Conservation (phyloP, 768 basidiomycete genomes). For the Pleurotus giganteus region DNA sequence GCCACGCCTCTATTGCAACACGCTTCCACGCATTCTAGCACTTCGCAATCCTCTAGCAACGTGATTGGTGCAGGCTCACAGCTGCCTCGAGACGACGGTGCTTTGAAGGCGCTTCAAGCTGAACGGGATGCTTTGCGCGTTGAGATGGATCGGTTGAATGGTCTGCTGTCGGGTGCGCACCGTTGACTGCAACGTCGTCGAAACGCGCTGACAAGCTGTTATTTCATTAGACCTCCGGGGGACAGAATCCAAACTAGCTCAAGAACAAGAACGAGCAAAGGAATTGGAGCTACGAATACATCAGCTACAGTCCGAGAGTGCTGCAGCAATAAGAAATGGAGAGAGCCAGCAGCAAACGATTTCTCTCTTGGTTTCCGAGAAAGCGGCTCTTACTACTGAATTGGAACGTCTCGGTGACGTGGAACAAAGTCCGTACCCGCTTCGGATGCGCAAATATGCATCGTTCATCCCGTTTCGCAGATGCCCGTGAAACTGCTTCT, state of each 20-base stretch:
- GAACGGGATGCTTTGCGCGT: slow-evolving; percentile 22
- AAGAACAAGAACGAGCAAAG: slow-evolving; percentile 29
- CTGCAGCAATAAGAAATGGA: slow-evolving; percentile 20
- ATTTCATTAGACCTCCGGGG: background rate
- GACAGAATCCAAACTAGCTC: slow-evolving; percentile 27
- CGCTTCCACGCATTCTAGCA: slow-evolving; percentile 12
- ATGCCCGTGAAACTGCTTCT: slow-evolving; percentile 39
- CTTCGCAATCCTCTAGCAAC: slow-evolving; percentile 13
- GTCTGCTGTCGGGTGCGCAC: slow-evolving; percentile 27
- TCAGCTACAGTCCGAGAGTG: slow-evolving; percentile 30
- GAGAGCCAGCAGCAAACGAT: slow-evolving; percentile 74
- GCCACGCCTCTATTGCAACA: slow-evolving; percentile 18
- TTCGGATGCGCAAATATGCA: background rate
- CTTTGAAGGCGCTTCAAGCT: slow-evolving; percentile 16
- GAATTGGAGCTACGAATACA: slow-evolving; percentile 28
- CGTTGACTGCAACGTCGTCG: background rate
- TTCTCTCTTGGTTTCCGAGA: slow-evolving; percentile 73
- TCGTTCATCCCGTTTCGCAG: slow-evolving; percentile 26
- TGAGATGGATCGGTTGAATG: slow-evolving; percentile 29
- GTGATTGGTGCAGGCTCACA: background rate
- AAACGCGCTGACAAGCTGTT: slow-evolving; percentile 19
- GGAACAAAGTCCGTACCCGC: slow-evolving; percentile 53
- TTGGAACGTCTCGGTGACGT: slow-evolving; percentile 55
- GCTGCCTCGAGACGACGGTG: slow-evolving; percentile 13
- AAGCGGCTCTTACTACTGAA: slow-evolving; percentile 56